Base-by-base conservation (phyloP, 2,329 filamentous ascomycete genomes). In the Diaporthe capsici region DNA sequence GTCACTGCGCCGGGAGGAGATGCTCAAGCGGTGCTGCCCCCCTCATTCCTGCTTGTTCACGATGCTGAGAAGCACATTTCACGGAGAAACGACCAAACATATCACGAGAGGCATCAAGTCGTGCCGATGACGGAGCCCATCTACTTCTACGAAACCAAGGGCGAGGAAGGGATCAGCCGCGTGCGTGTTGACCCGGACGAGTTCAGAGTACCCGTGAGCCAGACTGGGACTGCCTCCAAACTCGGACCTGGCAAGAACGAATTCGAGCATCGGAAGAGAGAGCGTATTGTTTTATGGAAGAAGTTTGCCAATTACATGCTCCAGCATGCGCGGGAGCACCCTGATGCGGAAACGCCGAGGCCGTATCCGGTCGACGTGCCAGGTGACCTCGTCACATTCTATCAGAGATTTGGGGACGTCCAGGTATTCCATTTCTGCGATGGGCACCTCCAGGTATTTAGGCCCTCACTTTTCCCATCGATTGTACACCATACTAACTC, bases 381-480 rank as follows among this genome's bases (percentile, higher is more conserved):
- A 51, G 85, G 86, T 51, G 91, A 92, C 78, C 86, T 95, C 70
- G 93, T 96, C 60, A 94, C 92, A 1, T 96, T 96, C 79, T 96
- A 96, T 82, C 94, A 96, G 84, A 89, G 94, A 65, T 93, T 95
- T 76, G 94, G 94, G 58, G 94, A 94, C 80, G 94, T 96, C 42
- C 94, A 94, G 22, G 93, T 94, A 83, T 96, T 94, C 94, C 92
- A 92, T 68, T 96, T 96, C 80, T 91, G 90, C 74, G 94, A 96
- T 81, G 94, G 94, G 3, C 94, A 94, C 80, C 88, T 96, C 78
- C 94, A 94, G 87, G 92, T 93, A 86, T 79, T 84, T 34, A 17
- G 9, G 3, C 3, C 9, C 3, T 37, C 10, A 71, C 49, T 49
- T 83, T 28, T 3, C 8, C 5, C 2, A 22, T 37, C 2, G 25